Base-by-base conservation (phyloP, 352 stramenopile genomes). In the Phytophthora tentaculata region DNA sequence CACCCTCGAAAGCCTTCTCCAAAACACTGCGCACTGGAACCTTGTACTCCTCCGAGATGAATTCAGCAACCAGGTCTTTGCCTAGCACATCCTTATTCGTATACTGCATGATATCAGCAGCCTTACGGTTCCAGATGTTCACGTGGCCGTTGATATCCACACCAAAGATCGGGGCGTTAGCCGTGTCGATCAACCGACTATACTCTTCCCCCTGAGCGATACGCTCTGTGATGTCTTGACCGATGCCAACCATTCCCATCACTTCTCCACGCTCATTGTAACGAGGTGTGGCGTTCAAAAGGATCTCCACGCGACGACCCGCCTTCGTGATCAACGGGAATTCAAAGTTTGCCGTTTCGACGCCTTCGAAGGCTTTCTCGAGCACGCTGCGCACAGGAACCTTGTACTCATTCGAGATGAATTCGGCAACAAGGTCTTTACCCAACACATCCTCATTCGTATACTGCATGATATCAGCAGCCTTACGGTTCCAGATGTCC, bases 121-220 rank as follows among this genome's bases (percentile, higher is more conserved):
- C 76, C 51, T 79, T 81, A 1, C 58, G 52, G 58, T 88, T 88
- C 79, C 80, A 88, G 53, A 84, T 83, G 51, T 86, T 88, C 8
- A 88, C 77, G 6, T 24, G 39, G 0, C 78, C 79, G 19, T 88
- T 65, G 2, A 44, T 52, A 50, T 90, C 79, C 23, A 88, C 73
- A 41, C 79, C 82, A 47, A 71, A 71, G 26, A 71, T 71, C 10
- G 63, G 63, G 7, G 63, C 71, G 57, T 91, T 89, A 3, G 83
- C 80, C 24, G 73, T 85, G 52, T 91, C 83, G 23, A 71, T 71
- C 20, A 71, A 20, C 16, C 64, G 50, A 9, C 32, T 65, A 26
- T 71, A 48, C 37, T 69, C 61, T 17, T 69, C 44, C 14, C 63
- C 61, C 26, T 69, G 61, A 19, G 61, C 61, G 20, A 69, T 69